These are phyloP conservation scores for Pyricularia grisea DNA, from an alignment of 2,329 filamentous ascomycete species.

Conservation along the genomic window DNA sequence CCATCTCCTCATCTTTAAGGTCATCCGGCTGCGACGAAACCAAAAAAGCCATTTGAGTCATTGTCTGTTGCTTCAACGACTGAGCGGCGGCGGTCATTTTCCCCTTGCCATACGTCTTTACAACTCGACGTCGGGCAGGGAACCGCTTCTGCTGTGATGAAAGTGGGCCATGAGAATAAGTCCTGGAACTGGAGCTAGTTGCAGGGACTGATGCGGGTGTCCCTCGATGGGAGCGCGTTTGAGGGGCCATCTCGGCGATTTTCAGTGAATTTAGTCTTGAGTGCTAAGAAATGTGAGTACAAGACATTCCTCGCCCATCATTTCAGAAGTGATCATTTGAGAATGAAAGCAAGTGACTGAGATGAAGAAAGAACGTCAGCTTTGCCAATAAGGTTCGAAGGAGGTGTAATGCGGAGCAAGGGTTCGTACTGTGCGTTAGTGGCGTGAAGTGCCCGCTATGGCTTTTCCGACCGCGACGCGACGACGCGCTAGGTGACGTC, in stretches of 20 bases:
- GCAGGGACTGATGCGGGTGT: conserved; percentile 4
- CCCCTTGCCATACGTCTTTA: conserved; percentile 18
- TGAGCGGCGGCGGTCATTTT: conserved; percentile 6
- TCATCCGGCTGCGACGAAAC: conserved; percentile 3
- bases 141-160: conserved; percentile 19
- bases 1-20: conserved; percentile 8
- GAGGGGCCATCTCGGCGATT: conserved; percentile 10
- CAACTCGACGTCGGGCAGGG: conserved; percentile 15
- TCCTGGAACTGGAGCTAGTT: conserved; percentile 6
- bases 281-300: background rate
- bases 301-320: background rate
- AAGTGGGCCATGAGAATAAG: conserved; percentile 16
- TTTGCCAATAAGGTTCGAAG: background rate
- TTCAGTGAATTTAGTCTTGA: background rate
- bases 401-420: too few relatives aligned
- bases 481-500: background rate
- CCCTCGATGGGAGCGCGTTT: conserved; percentile 9
- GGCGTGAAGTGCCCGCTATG: background rate
- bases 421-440: background rate
- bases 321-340: background rate
- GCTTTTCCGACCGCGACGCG: background rate
- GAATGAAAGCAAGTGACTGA: background rate
- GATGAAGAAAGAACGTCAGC: background rate
- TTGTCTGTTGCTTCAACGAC: conserved; percentile 19
- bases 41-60: conserved; percentile 23